Conservation (phyloP, 1,284 basidiomycete genomes). For the Cystobasidium sp. region DNA sequence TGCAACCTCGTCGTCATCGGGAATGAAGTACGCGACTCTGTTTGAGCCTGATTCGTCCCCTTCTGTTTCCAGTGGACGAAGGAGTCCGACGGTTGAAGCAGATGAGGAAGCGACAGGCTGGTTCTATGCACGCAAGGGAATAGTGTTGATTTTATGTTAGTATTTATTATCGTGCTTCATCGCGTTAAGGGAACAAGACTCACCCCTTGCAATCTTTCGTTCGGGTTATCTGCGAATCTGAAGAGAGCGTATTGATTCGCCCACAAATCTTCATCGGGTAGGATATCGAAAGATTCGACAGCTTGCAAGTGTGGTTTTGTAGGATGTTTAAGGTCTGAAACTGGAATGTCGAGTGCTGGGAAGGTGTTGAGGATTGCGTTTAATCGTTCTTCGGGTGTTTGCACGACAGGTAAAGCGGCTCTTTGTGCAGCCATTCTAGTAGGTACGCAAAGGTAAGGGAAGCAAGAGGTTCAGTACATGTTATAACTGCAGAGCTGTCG, state of each 20-base stretch:
- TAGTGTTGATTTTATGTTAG: slow-evolving; percentile 29
- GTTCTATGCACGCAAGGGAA: slow-evolving; percentile 18
- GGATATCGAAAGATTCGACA: slow-evolving; percentile 79
- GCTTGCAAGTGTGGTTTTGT: slow-evolving; percentile 77
- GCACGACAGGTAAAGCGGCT: slow-evolving; percentile 66
- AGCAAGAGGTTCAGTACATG: background rate
- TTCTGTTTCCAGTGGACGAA: slow-evolving; percentile 77
- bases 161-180: background rate
- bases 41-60: slow-evolving; percentile 83
- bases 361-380: slow-evolving; percentile 83
- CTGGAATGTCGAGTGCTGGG: slow-evolving; percentile 61
- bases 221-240: slow-evolving; percentile 81
- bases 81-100: slow-evolving; percentile 67
- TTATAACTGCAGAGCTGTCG: background rate
- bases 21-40: slow-evolving; percentile 85
- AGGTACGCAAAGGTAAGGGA: background rate
- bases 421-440: slow-evolving; percentile 25
- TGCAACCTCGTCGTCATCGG: slow-evolving; percentile 73
- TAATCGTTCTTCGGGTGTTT: slow-evolving; percentile 72
- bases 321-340: slow-evolving; percentile 72
- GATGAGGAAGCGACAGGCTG: slow-evolving; percentile 12
- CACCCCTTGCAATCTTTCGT: slow-evolving; percentile 35
- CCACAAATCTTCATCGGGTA: slow-evolving; percentile 87
- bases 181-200: slow-evolving; percentile 4
- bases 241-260: slow-evolving; percentile 86